Evolutionary conservation across 257 asterid genomes (phyloP).

Genomic region (Cruciata laevipes): DNA sequence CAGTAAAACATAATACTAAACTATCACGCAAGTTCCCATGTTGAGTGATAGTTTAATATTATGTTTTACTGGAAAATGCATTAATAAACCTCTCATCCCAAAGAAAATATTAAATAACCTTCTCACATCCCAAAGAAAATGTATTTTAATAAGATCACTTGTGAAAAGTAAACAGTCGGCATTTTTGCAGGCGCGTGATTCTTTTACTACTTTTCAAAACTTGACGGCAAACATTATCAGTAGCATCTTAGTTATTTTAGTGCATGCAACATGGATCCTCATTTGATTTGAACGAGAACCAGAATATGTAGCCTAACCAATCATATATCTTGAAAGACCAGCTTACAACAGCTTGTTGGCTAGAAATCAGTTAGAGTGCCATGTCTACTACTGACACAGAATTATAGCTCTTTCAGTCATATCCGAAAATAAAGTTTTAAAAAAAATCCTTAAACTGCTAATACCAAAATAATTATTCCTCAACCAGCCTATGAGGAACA

Average conservation of each 20-base stretch:
- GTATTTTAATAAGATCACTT: neutral
- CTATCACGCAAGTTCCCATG: neutral
- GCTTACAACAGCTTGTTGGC: neutral
- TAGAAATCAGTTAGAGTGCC: neutral
- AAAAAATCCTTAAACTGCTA: neutral
- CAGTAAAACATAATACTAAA: neutral
- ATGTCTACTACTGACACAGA: neutral
- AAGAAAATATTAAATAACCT: too few species aligned
- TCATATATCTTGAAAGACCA: neutral
- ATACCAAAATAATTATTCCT: neutral
- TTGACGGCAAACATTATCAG: neutral
- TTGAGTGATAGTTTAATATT: too few species aligned
- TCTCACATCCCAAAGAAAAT: neutral
- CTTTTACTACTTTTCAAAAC: neutral
- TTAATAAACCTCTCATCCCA: too few species aligned
- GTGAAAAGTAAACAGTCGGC: neutral
- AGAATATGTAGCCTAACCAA: neutral
- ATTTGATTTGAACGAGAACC: neutral
- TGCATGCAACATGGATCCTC: neutral
- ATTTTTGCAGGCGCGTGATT: neutral
- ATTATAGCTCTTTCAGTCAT: neutral
- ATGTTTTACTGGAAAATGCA: too few species aligned
- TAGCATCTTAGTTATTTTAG: neutral
- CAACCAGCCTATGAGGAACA: neutral
- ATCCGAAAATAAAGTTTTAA: neutral